Conservation (phyloP, 2,329 filamentous ascomycete genomes). For the Meredithiella fracta region DNA sequence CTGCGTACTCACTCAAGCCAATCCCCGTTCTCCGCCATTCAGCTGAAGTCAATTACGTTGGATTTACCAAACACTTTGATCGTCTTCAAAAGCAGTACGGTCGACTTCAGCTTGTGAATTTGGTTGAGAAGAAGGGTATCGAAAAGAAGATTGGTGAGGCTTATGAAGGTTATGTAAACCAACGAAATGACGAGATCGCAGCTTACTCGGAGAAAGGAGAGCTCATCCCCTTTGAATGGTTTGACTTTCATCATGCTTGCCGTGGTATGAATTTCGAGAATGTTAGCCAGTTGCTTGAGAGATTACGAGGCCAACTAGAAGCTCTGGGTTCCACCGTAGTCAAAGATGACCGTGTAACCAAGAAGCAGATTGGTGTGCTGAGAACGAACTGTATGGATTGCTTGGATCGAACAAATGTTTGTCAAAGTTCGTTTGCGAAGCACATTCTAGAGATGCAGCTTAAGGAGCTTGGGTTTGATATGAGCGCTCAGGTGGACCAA, state of each 20-base stretch:
- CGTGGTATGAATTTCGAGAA: constrained; percentile 98
- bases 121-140: constrained; percentile 76
- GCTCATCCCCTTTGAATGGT: constrained; percentile 63
- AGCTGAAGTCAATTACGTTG: constrained; percentile 56
- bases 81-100: constrained; percentile 56
- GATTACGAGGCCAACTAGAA: constrained; percentile 49
- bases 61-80: constrained; percentile 66
- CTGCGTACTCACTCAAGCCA: constrained; percentile 83
- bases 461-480: constrained; percentile 55
- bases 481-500: constrained; percentile 59
- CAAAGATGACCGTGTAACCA: constrained; percentile 26
- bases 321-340: constrained; percentile 54
- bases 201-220: neutral
- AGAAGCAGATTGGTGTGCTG: constrained; percentile 55
- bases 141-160: constrained; percentile 65
- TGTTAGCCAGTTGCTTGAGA: constrained; percentile 61
- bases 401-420: constrained; percentile 87
- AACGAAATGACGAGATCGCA: constrained; percentile 39
- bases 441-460: constrained; percentile 69
- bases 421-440: constrained; percentile 79
- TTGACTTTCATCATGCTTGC: constrained; percentile 86
- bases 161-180: constrained; percentile 52
- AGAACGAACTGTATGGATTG: constrained; percentile 99
- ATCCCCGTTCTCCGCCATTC: constrained; percentile 70
- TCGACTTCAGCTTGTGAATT: constrained; percentile 57